These are phyloP conservation scores for Castanopsis chinensis DNA, from an alignment of 306 rosid species.

Conservation along the genomic window DNA sequence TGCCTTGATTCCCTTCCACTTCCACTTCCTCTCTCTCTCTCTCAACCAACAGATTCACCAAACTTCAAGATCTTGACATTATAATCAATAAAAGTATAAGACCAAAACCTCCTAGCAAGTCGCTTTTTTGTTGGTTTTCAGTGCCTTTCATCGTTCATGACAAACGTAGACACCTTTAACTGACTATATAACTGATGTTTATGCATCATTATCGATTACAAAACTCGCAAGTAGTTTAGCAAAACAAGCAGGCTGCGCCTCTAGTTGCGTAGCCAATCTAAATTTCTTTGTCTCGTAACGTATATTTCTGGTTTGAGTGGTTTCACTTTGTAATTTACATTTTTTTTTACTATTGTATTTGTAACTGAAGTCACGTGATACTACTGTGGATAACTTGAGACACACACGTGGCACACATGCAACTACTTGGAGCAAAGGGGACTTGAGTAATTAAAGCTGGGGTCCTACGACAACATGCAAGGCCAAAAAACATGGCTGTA, in stretches of 20 bases:
- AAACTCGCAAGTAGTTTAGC: not conserved
- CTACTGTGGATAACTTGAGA: not conserved
- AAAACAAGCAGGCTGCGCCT: not conserved
- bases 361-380: conserved; percentile 26
- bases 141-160: not conserved
- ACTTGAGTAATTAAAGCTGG: not conserved
- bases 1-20: conserved; percentile 18
- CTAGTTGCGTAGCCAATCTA: conserved; percentile 7
- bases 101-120: not conserved
- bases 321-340: not conserved
- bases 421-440: not conserved
- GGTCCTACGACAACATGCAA: conserved; percentile 1
- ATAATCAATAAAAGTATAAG: not conserved
- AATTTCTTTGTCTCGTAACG: not conserved
- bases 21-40: conserved; percentile 17
- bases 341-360: not conserved
- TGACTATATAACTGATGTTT: not conserved
- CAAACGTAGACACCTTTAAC: conserved; percentile 1
- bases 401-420: conserved; percentile 47
- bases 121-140: not conserved
- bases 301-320: not conserved
- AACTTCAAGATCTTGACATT: conserved; percentile 7
- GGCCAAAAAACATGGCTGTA: not conserved
- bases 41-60: conserved; percentile 20
- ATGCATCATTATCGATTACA: not conserved